These are phyloP conservation scores for Aspergillus indologenus DNA, from an alignment of 495 filamentous ascomycete genomes.

Conservation along the genomic window DNA sequence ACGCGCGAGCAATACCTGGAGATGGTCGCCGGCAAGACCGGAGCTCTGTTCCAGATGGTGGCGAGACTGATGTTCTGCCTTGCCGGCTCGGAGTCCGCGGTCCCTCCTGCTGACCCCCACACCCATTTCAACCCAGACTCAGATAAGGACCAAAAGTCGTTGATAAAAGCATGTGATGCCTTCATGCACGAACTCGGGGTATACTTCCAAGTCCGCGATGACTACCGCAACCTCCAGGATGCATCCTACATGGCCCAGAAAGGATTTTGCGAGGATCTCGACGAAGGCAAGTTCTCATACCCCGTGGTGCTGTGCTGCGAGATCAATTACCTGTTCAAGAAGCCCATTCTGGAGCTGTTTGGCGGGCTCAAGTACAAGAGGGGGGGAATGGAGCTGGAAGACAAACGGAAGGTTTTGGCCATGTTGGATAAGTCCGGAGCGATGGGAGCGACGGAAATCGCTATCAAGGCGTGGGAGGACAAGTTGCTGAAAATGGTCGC, in stretches of 20 bases:
- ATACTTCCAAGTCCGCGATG: conserved; percentile 39
- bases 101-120: too few relatives aligned
- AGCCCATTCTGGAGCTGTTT: neutral
- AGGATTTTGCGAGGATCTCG: conserved; percentile 48
- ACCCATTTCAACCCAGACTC: too few relatives aligned
- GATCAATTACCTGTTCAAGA: neutral
- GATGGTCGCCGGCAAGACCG: conserved; percentile 34
- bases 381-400: neutral
- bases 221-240: conserved; percentile 34
- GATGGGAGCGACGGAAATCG: neutral
- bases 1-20: conserved; percentile 24
- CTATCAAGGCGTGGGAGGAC: too few relatives aligned
- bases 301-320: conserved; percentile 23
- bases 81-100: too few relatives aligned
- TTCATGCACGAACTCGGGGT: conserved; percentile 21
- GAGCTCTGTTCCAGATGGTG: conserved; percentile 29
- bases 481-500: too few relatives aligned
- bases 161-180: neutral
- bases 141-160: too few relatives aligned
- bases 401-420: neutral
- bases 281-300: conserved; percentile 37
- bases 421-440: neutral
- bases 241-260: conserved; percentile 28
- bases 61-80: conserved; percentile 19
- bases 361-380: neutral